These are phyloP conservation scores for Ilex asprella DNA, from an alignment of 257 asterid species.

Conservation along the genomic window DNA sequence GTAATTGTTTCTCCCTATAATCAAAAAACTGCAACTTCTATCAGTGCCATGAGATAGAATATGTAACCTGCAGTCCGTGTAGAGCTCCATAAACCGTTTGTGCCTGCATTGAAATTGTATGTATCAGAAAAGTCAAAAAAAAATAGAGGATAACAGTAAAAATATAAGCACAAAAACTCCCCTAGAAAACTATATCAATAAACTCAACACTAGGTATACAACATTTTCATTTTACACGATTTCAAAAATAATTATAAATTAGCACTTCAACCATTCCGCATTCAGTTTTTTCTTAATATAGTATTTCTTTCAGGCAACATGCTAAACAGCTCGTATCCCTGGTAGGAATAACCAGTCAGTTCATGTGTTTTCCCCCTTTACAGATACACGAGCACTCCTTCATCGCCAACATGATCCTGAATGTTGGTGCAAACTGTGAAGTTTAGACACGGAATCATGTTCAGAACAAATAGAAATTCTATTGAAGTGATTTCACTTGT, in stretches of 20 bases:
- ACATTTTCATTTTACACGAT: no score
- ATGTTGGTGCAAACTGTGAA: not conserved
- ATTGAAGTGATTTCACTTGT: not conserved
- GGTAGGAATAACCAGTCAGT: not conserved
- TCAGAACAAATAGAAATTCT: not conserved
- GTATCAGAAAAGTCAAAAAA: not conserved
- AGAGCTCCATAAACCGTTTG: conserved; percentile 84
- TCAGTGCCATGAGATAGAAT: conserved; percentile 8
- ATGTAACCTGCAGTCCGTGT: conserved; percentile 78
- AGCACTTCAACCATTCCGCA: not conserved
- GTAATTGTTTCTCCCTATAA: conserved; percentile 2
- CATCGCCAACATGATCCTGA: not conserved
- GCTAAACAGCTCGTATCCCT: not conserved
- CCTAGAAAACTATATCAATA: no score
- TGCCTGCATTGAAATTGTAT: conserved; percentile 53
- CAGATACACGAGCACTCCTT: no score
- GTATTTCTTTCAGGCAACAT: not conserved
- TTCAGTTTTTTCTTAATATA: not conserved
- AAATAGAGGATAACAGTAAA: not conserved
- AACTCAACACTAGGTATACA: no score
- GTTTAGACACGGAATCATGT: not conserved
- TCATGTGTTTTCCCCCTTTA: no score
- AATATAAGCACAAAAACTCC: not conserved
- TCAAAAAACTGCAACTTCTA: not conserved
- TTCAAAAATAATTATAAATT: not conserved